Conservation (phyloP, 1,284 basidiomycete genomes). For the Malassezia furfur region DNA sequence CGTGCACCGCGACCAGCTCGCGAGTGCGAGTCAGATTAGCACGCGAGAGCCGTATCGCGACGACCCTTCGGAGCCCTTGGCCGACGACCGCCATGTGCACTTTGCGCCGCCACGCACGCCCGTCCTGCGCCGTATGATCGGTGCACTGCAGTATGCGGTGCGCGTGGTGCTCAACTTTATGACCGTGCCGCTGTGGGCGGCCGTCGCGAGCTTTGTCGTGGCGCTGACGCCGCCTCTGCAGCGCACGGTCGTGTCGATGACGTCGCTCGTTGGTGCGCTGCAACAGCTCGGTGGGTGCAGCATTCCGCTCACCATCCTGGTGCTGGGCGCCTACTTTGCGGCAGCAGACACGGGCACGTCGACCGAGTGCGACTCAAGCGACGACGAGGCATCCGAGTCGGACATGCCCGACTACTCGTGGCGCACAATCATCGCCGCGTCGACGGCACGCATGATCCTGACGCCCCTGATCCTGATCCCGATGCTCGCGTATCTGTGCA, state of each 20-base stretch:
- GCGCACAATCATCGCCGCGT: conserved; percentile 67
- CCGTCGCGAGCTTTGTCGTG: conserved; percentile 67
- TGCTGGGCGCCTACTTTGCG: conserved; percentile 78
- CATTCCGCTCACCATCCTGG: conserved; percentile 76
- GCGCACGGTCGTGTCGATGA: conserved; percentile 39
- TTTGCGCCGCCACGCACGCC: background rate
- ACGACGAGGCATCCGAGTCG: background rate
- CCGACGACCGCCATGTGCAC: background rate
- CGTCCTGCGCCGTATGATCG: background rate
- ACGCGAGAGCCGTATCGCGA: background rate
- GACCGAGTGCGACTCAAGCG: no score
- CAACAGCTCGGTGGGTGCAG: conserved; percentile 49
- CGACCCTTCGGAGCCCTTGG: background rate
- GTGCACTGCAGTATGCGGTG: conserved; percentile 27
- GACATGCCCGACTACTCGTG: conserved; percentile 44
- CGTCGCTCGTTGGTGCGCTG: conserved; percentile 50
- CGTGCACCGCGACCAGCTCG: conserved; percentile 3
- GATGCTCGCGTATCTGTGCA: conserved; percentile 32
- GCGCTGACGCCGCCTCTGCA: conserved; percentile 65
- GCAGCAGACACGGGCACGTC: background rate
- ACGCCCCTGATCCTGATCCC: conserved; percentile 62
- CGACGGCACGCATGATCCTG: conserved; percentile 72
- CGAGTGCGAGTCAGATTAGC: conserved; percentile 1
- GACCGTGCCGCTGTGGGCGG: conserved; percentile 58
- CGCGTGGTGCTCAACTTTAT: conserved; percentile 63